Evolutionary conservation across 2,329 filamentous ascomycete species (phyloP), one percentile per base, ranked within the genome.

Genomic region (Colletotrichum neosansevieriae): DNA sequence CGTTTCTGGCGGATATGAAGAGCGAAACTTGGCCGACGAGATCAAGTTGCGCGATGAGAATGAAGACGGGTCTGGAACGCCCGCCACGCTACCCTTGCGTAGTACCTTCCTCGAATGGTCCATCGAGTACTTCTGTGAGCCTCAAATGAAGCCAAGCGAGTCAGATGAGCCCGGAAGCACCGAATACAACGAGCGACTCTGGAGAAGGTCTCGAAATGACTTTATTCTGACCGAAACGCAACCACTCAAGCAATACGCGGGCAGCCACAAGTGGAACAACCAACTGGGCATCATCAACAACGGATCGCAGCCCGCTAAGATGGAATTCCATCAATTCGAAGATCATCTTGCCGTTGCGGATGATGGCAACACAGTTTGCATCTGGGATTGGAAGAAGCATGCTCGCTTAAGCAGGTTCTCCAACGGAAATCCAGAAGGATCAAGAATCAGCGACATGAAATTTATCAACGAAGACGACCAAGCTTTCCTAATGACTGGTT

Each of bases 401-500:
- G 86, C 85, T 57, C 89, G 91, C 38, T 83, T 97, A 71, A 93
- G 89, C 76, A 91, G 92, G 63, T 99, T 99, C 80, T 97, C 93
- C 32, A 98, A 98, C 75, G 94, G 93, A 56, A 99, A 99, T 75
- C 96, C 96, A 0, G 85, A 90, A 36, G 94, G 94, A 3, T 97
- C 94, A 29, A 94, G 91, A 73, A 97, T 99, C 74, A 97, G 94
- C 61, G 94, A 98, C 78, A 90, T 98, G 77, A 93, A 94, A 63
- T 98, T 98, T 79, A 97, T 99, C 83, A 99, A 99, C 73, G 96
- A 99, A 79, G 96, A 99, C 74, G 96, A 99, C 76, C 94, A 97
- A 76, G 96, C 95, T 3, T 89, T 98, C 71, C 82, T 99, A 64
- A 94, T 99, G 88, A 97, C 94, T 0, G 96, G 96, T 2, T 97